Evolutionary conservation across 306 rosid genomes (phyloP).

Genomic region (Cucumis melo): DNA sequence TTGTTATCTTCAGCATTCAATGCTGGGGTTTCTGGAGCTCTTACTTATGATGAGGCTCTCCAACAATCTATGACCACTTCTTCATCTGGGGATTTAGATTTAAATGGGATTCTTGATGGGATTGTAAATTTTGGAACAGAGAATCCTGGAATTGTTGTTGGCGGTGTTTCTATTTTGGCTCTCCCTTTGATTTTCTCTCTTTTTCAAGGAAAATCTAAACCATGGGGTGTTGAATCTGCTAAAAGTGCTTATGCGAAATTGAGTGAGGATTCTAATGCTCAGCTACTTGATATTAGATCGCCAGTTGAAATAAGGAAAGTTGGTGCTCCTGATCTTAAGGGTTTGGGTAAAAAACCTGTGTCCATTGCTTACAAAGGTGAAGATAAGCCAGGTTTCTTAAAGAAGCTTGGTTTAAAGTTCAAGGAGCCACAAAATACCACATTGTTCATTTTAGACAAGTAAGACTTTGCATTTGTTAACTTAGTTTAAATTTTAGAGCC

Average conservation of each 20-base stretch:
- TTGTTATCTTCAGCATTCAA: constrained; percentile 45
- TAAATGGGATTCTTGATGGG: constrained; percentile 35
- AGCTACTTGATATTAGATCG: constrained; percentile 76
- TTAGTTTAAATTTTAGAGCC: neutral
- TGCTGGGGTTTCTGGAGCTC: constrained; percentile 47
- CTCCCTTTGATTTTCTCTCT: constrained; percentile 67
- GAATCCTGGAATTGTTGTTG: constrained; percentile 58
- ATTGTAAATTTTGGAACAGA: constrained; percentile 44
- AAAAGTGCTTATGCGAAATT: constrained; percentile 66
- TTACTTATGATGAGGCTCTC: constrained; percentile 75
- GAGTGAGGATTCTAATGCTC: constrained; percentile 56
- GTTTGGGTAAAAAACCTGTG: constrained; percentile 59
- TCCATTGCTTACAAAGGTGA: constrained; percentile 51
- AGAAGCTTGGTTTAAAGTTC: constrained; percentile 71
- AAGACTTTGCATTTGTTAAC: constrained; percentile 19
- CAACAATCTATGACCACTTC: constrained; percentile 19
- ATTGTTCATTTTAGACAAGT: constrained; percentile 92
- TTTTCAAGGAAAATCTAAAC: constrained; percentile 55
- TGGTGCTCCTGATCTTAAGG: constrained; percentile 64
- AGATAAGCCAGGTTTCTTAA: constrained; percentile 75
- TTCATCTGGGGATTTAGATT: constrained; percentile 34
- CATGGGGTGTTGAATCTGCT: constrained; percentile 85
- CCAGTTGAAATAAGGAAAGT: constrained; percentile 46
- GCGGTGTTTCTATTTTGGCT: constrained; percentile 59
- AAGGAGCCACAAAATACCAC: constrained; percentile 83